Evolutionary conservation across 192 early-diverging fungal species (phyloP).

Genomic region (Coemansia sp.): DNA sequence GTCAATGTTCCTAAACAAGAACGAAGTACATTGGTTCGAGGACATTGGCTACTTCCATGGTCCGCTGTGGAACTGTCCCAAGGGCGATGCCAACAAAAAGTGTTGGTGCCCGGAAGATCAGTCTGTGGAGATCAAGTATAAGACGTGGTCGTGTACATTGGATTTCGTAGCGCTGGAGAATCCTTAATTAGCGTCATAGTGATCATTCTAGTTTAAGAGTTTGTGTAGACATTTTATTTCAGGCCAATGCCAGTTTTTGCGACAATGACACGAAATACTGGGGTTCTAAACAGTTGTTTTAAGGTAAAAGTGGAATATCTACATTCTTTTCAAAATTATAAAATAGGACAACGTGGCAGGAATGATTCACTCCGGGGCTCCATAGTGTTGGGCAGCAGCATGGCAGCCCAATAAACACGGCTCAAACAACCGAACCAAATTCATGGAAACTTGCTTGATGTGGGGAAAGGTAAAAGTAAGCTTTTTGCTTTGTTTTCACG

Average conservation of each 20-base stretch:
- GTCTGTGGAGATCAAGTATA: slow-evolving; percentile 41
- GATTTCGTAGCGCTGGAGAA: slow-evolving; percentile 37
- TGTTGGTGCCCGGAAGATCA: slow-evolving; percentile 46
- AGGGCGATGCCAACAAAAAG: slow-evolving; percentile 31
- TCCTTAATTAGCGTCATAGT: not conserved
- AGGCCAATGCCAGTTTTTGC: not conserved
- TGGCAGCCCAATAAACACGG: not conserved
- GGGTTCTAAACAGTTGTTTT: not conserved
- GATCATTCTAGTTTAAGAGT: not conserved
- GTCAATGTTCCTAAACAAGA: slow-evolving; percentile 56
- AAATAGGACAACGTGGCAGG: not conserved
- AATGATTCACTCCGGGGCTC: not conserved
- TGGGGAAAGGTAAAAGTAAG: not conserved
- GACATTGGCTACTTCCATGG: slow-evolving; percentile 68
- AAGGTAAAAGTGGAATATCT: not conserved
- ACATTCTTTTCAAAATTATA: not conserved
- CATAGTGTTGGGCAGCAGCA: not conserved
- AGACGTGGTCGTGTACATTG: slow-evolving; percentile 46
- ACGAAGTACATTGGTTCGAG: slow-evolving; percentile 68
- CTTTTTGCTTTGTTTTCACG: not conserved
- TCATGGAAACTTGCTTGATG: not conserved
- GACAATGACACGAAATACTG: not conserved
- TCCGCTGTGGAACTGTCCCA: slow-evolving; percentile 40
- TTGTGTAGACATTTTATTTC: not conserved
- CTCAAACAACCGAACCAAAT: not conserved